Percentiles rank a stretch among this genome's conserved stretches.
Conservation (phyloP, 2,329 filamentous ascomycete genomes). For the Teratosphaeria epicoccoides region DNA sequence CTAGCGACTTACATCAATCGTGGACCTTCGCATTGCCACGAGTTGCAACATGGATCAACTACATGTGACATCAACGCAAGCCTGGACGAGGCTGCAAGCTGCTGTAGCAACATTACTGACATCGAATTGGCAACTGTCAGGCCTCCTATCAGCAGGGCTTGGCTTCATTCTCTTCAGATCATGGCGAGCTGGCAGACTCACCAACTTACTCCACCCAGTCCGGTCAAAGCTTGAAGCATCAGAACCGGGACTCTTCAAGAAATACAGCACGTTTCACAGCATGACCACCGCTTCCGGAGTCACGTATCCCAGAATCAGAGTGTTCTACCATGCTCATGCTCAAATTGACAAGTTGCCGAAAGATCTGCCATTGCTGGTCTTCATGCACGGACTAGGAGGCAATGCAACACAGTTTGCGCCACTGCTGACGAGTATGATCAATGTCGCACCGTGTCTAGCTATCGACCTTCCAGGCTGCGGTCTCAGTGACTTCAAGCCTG, state of each 20-base stretch:
- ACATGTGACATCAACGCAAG: background rate
- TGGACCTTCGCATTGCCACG: background rate
- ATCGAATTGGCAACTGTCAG: background rate
- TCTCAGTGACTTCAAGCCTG: constrained; percentile 61
- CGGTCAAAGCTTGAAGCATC: constrained; percentile 28
- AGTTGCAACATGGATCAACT: background rate
- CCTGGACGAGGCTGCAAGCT: background rate
- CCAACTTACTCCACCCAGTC: background rate
- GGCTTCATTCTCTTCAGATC: background rate
- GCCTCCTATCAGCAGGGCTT: background rate
- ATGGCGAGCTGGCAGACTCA: constrained; percentile 4
- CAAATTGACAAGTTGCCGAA: constrained; percentile 72
- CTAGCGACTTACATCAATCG: background rate
- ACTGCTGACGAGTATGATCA: constrained; percentile 68
- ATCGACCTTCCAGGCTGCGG: constrained; percentile 90
- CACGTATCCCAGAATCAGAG: constrained; percentile 65
- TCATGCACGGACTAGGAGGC: constrained; percentile 87
- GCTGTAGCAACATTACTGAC: background rate
- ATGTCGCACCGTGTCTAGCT: constrained; percentile 72
- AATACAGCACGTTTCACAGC: constrained; percentile 59
- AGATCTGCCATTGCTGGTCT: constrained; percentile 71
- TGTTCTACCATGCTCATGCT: constrained; percentile 73
- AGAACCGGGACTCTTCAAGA: constrained; percentile 70
- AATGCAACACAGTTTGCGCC: constrained; percentile 80
- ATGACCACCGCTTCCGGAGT: constrained; percentile 60